Evolutionary conservation across 176 grass and related monocot species (phyloP), one percentile per base, ranked within the genome.

Genomic region (Hordeum marinum): DNA sequence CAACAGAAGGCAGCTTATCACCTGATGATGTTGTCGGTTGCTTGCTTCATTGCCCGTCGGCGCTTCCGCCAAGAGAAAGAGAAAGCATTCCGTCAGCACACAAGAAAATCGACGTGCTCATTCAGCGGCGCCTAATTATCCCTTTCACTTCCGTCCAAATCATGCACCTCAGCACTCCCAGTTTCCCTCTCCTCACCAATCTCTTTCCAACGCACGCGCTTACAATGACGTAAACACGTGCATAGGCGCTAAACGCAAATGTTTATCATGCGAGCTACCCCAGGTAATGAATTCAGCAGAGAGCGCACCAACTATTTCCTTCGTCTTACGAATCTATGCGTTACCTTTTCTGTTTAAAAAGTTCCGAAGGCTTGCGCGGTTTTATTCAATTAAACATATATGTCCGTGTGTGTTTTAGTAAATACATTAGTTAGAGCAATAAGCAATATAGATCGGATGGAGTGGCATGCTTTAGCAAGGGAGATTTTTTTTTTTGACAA

Each of bases 121-220:
- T 15, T 26, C 70, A 4, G 34, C 61, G 25, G 68, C 48, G 54
- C 54, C 54, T 18, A 69, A 13, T 55, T 23, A 81, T 77, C 76
- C 29, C 71, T 85, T 76, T 68, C 72, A 61, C 83, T 60, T 9
- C 26, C 10, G 46, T 84, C 81, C 48, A 76, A 85, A 76, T 85
- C 82, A 69, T n/a, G 48, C 82, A 62, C 34, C 20, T 29, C 29
- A 29, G 29, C 29, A 29, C 39, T 69, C 39, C 15, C 23, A 35
- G n/a, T 43, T 42, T 13, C 68, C n/a, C 37, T 25, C 29, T 29
- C 60, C 24, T 11, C 59, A 7, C 43, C 43, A 1, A 14, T 52
- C 48, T 54, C 11, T 50, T 14, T 50, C 46, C 3, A 15, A 8
- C 18, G 52, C 7, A 57, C 52, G 17, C 5, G 9, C 20, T 2